Conservation (phyloP, 805 yeast genomes). For the Ogataea angusta region DNA sequence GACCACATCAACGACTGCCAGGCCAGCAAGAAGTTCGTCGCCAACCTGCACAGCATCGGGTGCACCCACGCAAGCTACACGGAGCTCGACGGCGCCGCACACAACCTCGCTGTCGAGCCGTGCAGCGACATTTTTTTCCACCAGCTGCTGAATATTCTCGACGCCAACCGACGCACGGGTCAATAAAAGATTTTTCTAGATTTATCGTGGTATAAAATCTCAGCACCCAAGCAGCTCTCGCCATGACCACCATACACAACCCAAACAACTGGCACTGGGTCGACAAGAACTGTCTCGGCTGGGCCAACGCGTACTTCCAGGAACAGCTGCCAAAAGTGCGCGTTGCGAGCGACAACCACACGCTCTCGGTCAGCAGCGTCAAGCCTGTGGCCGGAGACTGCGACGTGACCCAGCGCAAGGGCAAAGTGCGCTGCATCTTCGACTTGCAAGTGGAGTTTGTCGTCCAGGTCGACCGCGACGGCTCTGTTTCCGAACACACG, state of each 20-base stretch:
- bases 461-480: conserved; percentile 38
- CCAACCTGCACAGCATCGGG: conserved; percentile 24
- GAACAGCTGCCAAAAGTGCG: conserved; percentile 52
- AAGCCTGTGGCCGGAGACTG: conserved; percentile 64
- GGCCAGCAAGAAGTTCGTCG: conserved; percentile 43
- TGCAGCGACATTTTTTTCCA: conserved; percentile 34
- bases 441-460: conserved; percentile 57
- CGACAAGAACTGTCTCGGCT: conserved; percentile 89
- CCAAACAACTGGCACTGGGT: conserved; percentile 99
- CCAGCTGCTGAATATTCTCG: conserved; percentile 29
- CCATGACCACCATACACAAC: conserved; percentile 82
- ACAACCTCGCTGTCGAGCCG: conserved; percentile 48
- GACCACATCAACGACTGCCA: conserved; percentile 58
- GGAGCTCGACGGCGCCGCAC: conserved; percentile 35
- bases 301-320: conserved; percentile 79
- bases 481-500: conserved; percentile 36
- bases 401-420: conserved; percentile 81
- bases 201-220: not conserved
- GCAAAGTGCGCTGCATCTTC: conserved; percentile 71
- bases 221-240: conserved; percentile 1
- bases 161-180: conserved; percentile 4
- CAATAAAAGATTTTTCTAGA: conserved; percentile 23
- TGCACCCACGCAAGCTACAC: conserved; percentile 30
- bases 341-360: conserved; percentile 34
- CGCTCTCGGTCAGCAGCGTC: conserved; percentile 36